Conservation (phyloP, 1,284 basidiomycete genomes). For the Anthracocystis setariae region DNA sequence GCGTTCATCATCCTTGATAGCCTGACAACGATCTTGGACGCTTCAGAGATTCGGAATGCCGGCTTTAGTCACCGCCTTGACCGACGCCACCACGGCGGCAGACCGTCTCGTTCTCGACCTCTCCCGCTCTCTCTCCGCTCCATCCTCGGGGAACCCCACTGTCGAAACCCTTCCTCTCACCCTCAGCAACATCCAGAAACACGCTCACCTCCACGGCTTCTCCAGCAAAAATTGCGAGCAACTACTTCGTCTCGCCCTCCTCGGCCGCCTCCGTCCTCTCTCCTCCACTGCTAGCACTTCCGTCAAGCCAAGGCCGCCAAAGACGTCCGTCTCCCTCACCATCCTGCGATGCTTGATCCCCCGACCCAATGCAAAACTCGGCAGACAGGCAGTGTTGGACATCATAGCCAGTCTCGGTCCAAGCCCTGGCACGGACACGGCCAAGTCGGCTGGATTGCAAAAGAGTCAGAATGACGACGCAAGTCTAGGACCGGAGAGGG, state of each 20-base stretch:
- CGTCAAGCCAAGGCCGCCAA: slow-evolving; percentile 27
- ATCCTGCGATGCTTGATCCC: slow-evolving; percentile 41
- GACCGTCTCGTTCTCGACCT: slow-evolving; percentile 31
- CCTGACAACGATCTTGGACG: too few species aligned
- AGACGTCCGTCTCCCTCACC: slow-evolving; percentile 27
- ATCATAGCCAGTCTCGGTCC: slow-evolving; percentile 37
- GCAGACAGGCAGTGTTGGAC: slow-evolving; percentile 33
- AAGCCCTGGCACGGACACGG: slow-evolving; percentile 26
- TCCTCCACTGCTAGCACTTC: slow-evolving; percentile 10
- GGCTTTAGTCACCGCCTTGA: slow-evolving; percentile 12
- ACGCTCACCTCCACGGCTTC: slow-evolving; percentile 33
- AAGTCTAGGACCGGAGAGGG: slow-evolving; percentile 24
- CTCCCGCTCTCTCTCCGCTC: slow-evolving; percentile 22
- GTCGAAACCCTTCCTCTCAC: slow-evolving; percentile 13
- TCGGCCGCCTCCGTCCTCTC: slow-evolving; percentile 18
- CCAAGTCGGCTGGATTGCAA: slow-evolving; percentile 27
- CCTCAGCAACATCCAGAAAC: slow-evolving; percentile 19
- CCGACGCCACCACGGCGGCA: slow-evolving; percentile 14
- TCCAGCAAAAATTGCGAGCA: slow-evolving; percentile 38
- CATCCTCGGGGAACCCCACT: slow-evolving; percentile 7
- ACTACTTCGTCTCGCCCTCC: slow-evolving; percentile 33
- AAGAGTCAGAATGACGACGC: slow-evolving; percentile 7
- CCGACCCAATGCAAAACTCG: slow-evolving; percentile 22
- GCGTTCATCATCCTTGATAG: too few species aligned
- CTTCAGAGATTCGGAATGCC: slow-evolving; percentile 14